Evolutionary conservation across 1,284 basidiomycete genomes (phyloP), one percentile per base, ranked within the genome.

Genomic region (Boletellus deceptivus): DNA sequence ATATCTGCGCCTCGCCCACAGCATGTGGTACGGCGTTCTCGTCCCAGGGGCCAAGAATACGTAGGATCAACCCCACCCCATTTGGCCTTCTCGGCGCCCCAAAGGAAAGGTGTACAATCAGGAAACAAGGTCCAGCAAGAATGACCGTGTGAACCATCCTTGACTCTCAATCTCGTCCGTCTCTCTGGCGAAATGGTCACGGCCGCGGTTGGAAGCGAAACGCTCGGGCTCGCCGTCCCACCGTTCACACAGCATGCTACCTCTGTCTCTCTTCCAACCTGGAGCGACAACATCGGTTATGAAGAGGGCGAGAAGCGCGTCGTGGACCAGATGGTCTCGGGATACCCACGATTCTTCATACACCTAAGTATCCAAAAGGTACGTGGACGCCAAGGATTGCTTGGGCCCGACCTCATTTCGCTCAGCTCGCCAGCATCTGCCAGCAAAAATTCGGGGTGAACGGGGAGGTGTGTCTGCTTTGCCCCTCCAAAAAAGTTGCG

Each of bases 261-360:
- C 55, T 96, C 93, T 1, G 95, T 98, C n/a, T 98, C 94, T 7
- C 78, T 99, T 1, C 97, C 97, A 0, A 92, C 82, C 17, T 99
- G 96, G 96, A 75, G 76, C 46, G 97, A 98, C 71, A 93, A 90
- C 59, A 83, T 99, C 43, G 95, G 80, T 13, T 99, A 98, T 61
- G 96, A 98, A 70, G 89, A 94, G 62, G 93, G 93, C 13, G 84
- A 89, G n/a, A 83, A 86, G 59, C 79, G 93, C 34, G 86, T 99
- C 6, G 68, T 89, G 3, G 80, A 91, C 50, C 76, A 74, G 16
- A 95, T 98, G 93, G 80, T 90, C 50, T 85, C 86, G 5, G 97
- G 96, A n/a, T 99, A 99, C 66, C 97, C 97, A 0, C 77, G 97
- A 43, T 99, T 99, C 74, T 98, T 97, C 69, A 90, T 99, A 49